Evolutionary conservation across 1,284 basidiomycete species (phyloP), one percentile per base, ranked within the genome.

Genomic region (Sanghuangporus baumii): DNA sequence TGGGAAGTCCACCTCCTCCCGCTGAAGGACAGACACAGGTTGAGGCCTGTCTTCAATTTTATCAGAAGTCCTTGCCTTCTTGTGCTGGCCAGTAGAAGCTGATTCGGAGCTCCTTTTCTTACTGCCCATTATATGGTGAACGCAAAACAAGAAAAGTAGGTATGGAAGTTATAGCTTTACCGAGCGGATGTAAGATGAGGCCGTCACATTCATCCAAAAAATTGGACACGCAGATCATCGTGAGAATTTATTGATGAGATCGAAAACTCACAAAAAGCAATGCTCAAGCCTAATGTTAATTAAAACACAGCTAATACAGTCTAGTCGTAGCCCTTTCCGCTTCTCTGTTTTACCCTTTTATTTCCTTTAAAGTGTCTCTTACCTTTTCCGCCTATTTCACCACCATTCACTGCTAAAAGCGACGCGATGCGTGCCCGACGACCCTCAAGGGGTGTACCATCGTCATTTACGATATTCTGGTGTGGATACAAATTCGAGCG

Each of bases 281-380:
- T 3, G 26, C 26, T 31, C 26, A 31, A n/a, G n/a, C n/a, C n/a
- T n/a, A n/a, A 3, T 31, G 26, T 31, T 4, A 31, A 31, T 31
- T 31, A 31, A 31, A 31, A 31, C 26, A 18, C n/a, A 52, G 16
- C 7, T n/a, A 6, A 46, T 7, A 18, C 20, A 18, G 20, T 14
- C 5, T 66, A 85, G 70, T 96, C 95, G 70, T 97, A 97, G 36
- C 95, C 95, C 70, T 85, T 88, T 31, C 95, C 95, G 70, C 91
- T 94, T 67, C 95, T 79, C 75, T 94, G 89, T 76, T 98, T 98
- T 61, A 83, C 84, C 61, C 88, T 79, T 81, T 93, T 87, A 76
- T 83, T 77, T 70, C 88, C 91, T 78, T 96, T 98, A 79, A 93
- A 92, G 70, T 91, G 89, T 73, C 94, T 96, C 80, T 97, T 98